phyloP scores from a whole-genome alignment of 768 basidiomycete genomes.

The Saitozyma podzolica region DNA sequence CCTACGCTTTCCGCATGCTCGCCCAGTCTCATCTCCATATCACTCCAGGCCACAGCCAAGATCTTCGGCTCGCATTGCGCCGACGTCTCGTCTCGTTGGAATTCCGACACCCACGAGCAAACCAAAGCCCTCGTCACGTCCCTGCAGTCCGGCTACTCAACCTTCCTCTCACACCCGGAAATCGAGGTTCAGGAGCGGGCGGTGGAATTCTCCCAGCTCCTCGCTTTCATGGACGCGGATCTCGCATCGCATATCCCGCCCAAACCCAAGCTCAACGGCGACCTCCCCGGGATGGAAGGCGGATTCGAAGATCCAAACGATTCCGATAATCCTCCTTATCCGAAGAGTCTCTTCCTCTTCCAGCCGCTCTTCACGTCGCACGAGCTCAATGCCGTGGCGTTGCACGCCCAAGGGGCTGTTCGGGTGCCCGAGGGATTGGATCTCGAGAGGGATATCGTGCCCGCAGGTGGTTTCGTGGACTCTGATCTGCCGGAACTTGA shows the following conservation, averaged over 20 bases:
- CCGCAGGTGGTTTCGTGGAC: conserved; percentile 48
- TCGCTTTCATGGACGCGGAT: conserved; percentile 43
- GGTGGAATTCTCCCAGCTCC: conserved; percentile 32
- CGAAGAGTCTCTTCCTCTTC: conserved; percentile 85
- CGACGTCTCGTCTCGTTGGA: conserved; percentile 74
- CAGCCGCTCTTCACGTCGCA: conserved; percentile 73
- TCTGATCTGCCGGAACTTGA: conserved; percentile 21
- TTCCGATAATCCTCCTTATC: conserved; percentile 62
- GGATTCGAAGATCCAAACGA: conserved; percentile 53
- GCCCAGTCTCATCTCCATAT: conserved; percentile 70
- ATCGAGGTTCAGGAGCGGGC: conserved; percentile 87
- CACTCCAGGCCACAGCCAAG: conserved; percentile 79
- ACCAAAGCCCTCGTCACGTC: conserved; percentile 66
- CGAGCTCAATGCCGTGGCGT: conserved; percentile 81
- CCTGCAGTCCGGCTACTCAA: conserved; percentile 62
- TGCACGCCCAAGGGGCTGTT: conserved; percentile 75
- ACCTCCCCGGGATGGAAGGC: conserved; percentile 44
- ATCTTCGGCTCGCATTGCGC: conserved; percentile 84
- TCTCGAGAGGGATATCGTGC: conserved; percentile 80
- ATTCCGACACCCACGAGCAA: conserved; percentile 66
- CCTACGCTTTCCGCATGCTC: conserved; percentile 57
- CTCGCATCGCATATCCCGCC: conserved; percentile 35
- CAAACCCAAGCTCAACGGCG: not conserved
- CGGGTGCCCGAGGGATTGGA: conserved; percentile 80
- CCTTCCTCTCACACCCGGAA: conserved; percentile 65